Evolutionary conservation across 768 basidiomycete species (phyloP).

Genomic region (Coprinellus micaceus): DNA sequence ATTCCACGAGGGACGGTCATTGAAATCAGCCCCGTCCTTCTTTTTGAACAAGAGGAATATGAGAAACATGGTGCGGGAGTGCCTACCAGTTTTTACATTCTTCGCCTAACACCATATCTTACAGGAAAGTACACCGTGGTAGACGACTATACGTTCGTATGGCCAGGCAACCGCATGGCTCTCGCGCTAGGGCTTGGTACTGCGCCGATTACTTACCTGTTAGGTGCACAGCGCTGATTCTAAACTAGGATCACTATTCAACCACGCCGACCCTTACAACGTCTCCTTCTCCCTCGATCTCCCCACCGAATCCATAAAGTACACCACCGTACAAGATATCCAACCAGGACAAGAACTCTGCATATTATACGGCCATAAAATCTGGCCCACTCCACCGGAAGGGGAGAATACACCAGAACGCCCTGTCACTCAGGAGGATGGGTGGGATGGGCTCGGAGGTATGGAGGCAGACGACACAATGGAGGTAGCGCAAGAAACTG

Average conservation of each 20-base stretch:
- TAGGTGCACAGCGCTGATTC: neutral
- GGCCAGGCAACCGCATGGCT: slow-evolving; percentile 72
- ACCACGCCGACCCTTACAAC: slow-evolving; percentile 70
- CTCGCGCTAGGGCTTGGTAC: slow-evolving; percentile 75
- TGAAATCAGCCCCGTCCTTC: slow-evolving; percentile 83
- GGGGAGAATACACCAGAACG: neutral
- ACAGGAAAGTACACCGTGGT: slow-evolving; percentile 53
- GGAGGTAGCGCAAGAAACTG: slow-evolving; percentile 11
- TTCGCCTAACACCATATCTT: neutral
- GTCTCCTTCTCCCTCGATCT: slow-evolving; percentile 59
- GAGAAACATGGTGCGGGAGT: slow-evolving; percentile 46
- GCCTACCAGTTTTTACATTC: neutral
- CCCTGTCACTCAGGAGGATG: slow-evolving; percentile 32
- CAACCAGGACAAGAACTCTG: slow-evolving; percentile 67
- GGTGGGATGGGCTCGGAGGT: slow-evolving; percentile 41
- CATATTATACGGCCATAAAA: slow-evolving; percentile 69
- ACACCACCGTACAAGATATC: slow-evolving; percentile 52
- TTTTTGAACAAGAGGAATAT: slow-evolving; percentile 72
- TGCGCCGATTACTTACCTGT: slow-evolving; percentile 8
- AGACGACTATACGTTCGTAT: slow-evolving; percentile 75
- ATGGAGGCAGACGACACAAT: slow-evolving; percentile 20
- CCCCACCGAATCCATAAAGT: slow-evolving; percentile 56
- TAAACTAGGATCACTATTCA: slow-evolving; percentile 71
- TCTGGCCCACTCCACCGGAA: slow-evolving; percentile 58
- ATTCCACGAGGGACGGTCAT: slow-evolving; percentile 65